Evolutionary conservation across 768 basidiomycete genomes (phyloP), one percentile per base, ranked within the genome.

Genomic region (Amanita muscaria): DNA sequence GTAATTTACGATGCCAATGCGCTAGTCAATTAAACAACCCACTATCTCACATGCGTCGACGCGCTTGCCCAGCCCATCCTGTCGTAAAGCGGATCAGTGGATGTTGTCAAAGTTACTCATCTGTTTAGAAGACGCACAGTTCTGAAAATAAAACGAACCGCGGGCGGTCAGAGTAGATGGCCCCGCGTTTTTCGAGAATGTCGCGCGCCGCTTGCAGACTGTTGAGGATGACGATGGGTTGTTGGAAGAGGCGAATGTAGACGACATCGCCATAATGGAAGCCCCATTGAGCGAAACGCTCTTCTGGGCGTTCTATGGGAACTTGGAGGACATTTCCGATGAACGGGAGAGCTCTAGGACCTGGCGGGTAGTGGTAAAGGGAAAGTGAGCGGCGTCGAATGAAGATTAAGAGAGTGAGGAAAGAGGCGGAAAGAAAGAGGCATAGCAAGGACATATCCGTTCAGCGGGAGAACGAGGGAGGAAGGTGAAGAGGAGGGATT

Each of bases 131-230:
- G 46, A 38, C 71, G 42, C 48, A 73, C 72, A 76, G 54, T 51
- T 76, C 72, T 34, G 66, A 65, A 42, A 71, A 58, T 36, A 74
- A 53, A 18, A 74, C 69, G 46, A 73, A 71, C 38, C 68, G 62
- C 40, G 70, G 73, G 24, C 71, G 65, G 56, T 75, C 66, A 11
- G 76, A 77, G 52, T 76, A 78, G 36, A 74, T 72, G n/a, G 67
- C 53, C 42, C 76, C 69, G 40, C 74, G 66, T 53, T 68, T 76
- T 32, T 77, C 76, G 21, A 80, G 60, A 16, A 80, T 57, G 42
- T 71, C 74, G 8, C 64, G 63, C 25, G 67, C 65, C 5, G 65
- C 68, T 47, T 68, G 62, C 49, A 61, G 48, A 46, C 67, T 69
- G 56, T 72, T 77, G 23, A 81, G 57, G 42, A 80, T 59, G 37